A percentile compares a stretch with the other conserved stretches of the same genome.
phyloP scores from a whole-genome alignment of 2,329 filamentous ascomycete species.

The Arthrobotrys iridis region DNA sequence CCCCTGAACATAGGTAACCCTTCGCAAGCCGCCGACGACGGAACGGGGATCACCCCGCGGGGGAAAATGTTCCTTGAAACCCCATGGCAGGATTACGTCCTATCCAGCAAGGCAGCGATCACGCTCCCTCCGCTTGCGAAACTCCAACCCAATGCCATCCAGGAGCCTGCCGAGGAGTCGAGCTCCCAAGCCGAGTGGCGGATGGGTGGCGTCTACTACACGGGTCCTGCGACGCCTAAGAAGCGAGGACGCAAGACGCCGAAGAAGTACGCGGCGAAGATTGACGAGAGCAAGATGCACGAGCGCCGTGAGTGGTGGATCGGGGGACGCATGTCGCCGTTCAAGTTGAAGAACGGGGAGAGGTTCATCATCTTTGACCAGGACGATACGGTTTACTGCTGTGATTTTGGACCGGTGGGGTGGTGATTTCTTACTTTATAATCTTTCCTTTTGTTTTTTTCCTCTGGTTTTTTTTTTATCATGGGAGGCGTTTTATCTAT shows the following conservation, averaged over 20 bases:
- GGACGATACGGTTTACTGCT: constrained; percentile 50
- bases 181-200: constrained; percentile 9
- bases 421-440: constrained; percentile 8
- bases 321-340: constrained; percentile 28
- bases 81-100: constrained; percentile 32
- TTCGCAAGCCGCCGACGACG: background rate
- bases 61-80: constrained; percentile 42
- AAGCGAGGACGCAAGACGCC: constrained; percentile 8
- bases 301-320: constrained; percentile 46
- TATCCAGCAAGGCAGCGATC: constrained; percentile 24
- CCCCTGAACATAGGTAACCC: background rate
- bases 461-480: background rate
- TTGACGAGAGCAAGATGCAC: constrained; percentile 21
- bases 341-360: constrained; percentile 46
- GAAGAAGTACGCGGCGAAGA: constrained; percentile 6
- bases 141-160: constrained; percentile 40
- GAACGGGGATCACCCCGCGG: background rate
- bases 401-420: constrained; percentile 52
- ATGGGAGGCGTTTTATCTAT: too few relatives aligned
- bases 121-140: constrained; percentile 43
- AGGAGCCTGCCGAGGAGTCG: constrained; percentile 22
- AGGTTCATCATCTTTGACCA: constrained; percentile 51
- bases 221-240: constrained; percentile 18
- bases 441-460: background rate
- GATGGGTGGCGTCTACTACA: constrained; percentile 23